phyloP scores from a whole-genome alignment of 305 asterid species.

The Fraxinus albicans region DNA sequence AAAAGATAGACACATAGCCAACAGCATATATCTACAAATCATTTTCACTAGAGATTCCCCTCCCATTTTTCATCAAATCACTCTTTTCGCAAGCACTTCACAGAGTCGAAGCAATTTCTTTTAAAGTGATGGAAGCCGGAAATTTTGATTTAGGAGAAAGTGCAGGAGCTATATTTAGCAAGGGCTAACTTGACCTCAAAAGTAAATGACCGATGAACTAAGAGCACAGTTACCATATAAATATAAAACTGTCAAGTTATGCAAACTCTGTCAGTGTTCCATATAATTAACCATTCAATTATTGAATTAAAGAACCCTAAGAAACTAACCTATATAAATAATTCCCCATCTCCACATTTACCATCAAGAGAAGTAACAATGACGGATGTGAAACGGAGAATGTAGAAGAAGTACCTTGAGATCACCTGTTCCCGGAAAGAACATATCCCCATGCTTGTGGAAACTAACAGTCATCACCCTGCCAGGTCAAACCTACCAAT shows the following conservation, averaged over 20 bases:
- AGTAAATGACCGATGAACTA: neutral
- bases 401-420: conserved; percentile 66
- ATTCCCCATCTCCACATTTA: conserved; percentile 2
- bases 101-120: neutral
- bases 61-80: neutral
- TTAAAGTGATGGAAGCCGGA: neutral
- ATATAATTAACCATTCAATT: neutral
- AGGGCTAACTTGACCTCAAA: conserved; percentile 4
- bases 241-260: conserved; percentile 7
- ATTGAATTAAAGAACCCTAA: conserved; percentile 10
- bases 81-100: neutral
- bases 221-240: neutral
- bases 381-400: conserved; percentile 20
- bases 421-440: conserved; percentile 99
- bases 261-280: neutral
- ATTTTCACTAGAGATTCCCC: neutral
- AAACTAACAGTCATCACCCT: conserved; percentile 99
- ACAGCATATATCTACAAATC: neutral
- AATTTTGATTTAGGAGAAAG: neutral
- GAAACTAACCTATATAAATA: conserved; percentile 14
- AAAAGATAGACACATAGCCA: neutral
- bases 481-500: conserved; percentile 33
- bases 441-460: conserved; percentile 93
- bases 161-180: neutral
- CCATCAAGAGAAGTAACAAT: conserved; percentile 13